Evolutionary conservation across 805 yeast genomes (phyloP).

Genomic region (Schwanniomyces sp.): DNA sequence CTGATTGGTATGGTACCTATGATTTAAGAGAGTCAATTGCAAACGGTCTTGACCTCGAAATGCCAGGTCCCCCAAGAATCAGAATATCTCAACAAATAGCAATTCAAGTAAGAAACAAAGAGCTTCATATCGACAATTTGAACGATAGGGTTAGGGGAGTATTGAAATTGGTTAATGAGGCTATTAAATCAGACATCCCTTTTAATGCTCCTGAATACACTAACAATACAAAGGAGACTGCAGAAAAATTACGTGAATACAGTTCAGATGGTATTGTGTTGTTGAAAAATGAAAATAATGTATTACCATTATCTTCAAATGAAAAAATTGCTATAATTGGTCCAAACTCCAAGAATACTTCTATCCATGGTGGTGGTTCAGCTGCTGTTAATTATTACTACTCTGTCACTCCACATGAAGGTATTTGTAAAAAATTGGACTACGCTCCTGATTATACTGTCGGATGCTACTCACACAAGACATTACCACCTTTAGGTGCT

Average conservation of each 20-base stretch:
- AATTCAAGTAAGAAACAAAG: slow-evolving; percentile 15
- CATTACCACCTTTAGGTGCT: slow-evolving; percentile 26
- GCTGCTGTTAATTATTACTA: slow-evolving; percentile 27
- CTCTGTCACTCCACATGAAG: slow-evolving; percentile 24
- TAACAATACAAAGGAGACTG: slow-evolving; percentile 25
- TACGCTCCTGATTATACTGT: slow-evolving; percentile 22
- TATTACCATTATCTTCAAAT: slow-evolving; percentile 31
- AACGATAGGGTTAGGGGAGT: slow-evolving; percentile 27
- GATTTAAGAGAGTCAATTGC: slow-evolving; percentile 24
- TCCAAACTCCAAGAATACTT: slow-evolving; percentile 28
- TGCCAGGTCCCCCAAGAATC: slow-evolving; percentile 33
- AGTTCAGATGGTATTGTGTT: slow-evolving; percentile 28
- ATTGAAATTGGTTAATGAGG: slow-evolving; percentile 23
- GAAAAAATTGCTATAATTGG: slow-evolving; percentile 32
- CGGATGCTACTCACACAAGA: slow-evolving; percentile 30
- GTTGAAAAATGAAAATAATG: slow-evolving; percentile 23
- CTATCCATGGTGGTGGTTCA: slow-evolving; percentile 35
- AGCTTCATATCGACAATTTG: slow-evolving; percentile 20
- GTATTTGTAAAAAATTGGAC: slow-evolving; percentile 13
- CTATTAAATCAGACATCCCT: slow-evolving; percentile 16
- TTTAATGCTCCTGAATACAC: slow-evolving; percentile 20
- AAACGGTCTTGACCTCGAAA: slow-evolving; percentile 32
- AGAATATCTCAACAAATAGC: slow-evolving; percentile 14
- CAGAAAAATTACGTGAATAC: slow-evolving; percentile 16
- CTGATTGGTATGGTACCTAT: slow-evolving; percentile 35